Base-by-base conservation (phyloP, 2,329 filamentous ascomycete species). In the Macroventuria anomochaeta region DNA sequence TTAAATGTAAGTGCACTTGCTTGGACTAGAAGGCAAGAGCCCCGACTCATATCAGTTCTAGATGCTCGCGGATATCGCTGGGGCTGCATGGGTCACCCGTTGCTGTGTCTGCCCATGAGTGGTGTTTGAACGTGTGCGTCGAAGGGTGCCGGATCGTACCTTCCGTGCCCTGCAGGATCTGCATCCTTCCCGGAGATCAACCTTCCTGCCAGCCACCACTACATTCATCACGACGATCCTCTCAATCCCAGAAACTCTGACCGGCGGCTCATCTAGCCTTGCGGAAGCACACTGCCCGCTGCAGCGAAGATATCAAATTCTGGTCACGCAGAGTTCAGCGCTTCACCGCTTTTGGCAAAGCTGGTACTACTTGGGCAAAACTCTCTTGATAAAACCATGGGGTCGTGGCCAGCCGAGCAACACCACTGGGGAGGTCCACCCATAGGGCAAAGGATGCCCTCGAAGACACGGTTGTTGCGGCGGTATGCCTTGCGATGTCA, bases 91-190 rank as follows among this genome's bases (percentile, higher is more conserved):
- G 39, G 17, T 32, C 28, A n/a, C 18, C 39, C 26, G n/a, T 18
- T 21, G 10, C 12, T 32, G 15, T 32, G 18, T 10, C 18, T 33
- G 40, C 28, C 31, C 41, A 18, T 25, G 32, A 46, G 21, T 36
- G 51, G 25, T 29, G 32, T 36, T 46, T 26, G 23, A 28, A 37
- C 32, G n/a, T 36, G 32, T 29, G 32, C 32, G 42, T 29, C 42
- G 3, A 23, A 33, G 32, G 32, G n/a, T 33, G 8, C 20, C 36
- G 21, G 36, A 38, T 38, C 36, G 41, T 28, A 3, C 32, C 23
- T 26, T 29, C 33, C 32, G 42, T 29, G 29, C 40, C 40, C 31
- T 15, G 32, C 32, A 26, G 32, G 20, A 46, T 29, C 21, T 46
- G 32, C 21, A 37, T 20, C 21, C 21, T 46, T n/a, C 7, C 20